Evolutionary conservation across 331 rosid species (phyloP).

Genomic region (Spiraea crenata): DNA sequence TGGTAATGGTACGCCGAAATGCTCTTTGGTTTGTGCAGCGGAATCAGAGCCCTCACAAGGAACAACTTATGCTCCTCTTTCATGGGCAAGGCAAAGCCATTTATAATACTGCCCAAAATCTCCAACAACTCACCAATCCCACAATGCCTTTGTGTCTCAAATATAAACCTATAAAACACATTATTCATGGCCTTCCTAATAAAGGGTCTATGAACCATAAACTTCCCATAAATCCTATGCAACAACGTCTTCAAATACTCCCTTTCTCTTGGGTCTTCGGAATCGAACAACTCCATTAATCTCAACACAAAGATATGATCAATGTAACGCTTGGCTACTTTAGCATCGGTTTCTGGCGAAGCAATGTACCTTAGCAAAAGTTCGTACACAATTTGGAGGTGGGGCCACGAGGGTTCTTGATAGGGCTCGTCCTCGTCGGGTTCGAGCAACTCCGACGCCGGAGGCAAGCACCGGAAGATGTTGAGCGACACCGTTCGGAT

Average conservation of each 20-base stretch:
- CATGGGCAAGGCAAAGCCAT: conserved; percentile 69
- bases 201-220: conserved; percentile 67
- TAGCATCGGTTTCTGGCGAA: conserved; percentile 54
- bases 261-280: conserved; percentile 65
- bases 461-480: conserved; percentile 70
- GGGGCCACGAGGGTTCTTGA: conserved; percentile 60
- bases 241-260: conserved; percentile 61
- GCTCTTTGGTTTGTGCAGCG: conserved; percentile 61
- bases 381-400: conserved; percentile 62
- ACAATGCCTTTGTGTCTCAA: conserved; percentile 60
- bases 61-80: conserved; percentile 70
- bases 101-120: conserved; percentile 60
- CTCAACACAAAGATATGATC: conserved; percentile 53
- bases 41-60: conserved; percentile 52
- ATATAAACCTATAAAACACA: conserved; percentile 58
- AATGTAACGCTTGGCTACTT: conserved; percentile 50
- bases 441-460: conserved; percentile 41
- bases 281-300: conserved; percentile 59
- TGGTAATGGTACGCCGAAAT: conserved; percentile 49
- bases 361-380: conserved; percentile 55
- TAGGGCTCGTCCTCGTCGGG: conserved; percentile 62
- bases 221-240: conserved; percentile 64
- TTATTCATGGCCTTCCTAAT: conserved; percentile 61
- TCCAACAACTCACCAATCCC: conserved; percentile 64
- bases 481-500: conserved; percentile 58